Evolutionary conservation across 1,139 yeast genomes (phyloP), one percentile per base, ranked within the genome.

Genomic region (Yarrowia galli): DNA sequence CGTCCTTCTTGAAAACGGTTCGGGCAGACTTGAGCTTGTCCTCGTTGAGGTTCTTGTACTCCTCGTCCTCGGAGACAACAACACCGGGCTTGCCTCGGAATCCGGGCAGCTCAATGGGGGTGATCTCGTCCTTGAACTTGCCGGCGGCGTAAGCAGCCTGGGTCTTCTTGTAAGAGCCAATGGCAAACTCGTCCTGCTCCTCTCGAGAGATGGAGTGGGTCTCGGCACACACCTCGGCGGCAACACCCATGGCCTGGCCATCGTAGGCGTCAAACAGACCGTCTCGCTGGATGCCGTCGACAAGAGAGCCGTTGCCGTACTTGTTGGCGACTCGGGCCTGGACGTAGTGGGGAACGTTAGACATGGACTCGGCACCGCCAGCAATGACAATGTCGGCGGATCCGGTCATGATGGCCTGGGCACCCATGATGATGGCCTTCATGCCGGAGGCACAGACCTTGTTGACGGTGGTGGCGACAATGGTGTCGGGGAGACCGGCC

Each of bases 331-430:
- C 77, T 82, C 99, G 89, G 69, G 86, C 77, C 70, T 97, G 97
- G 69, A 92, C 77, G 79, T 95, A 95, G 84, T 95, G 95, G 69
- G 99, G 99, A 56, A 93, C 87, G 78, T 95, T 95, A 71, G 97
- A 84, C 99, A 95, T 95, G 70, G 97, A 89, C 82, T 95, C 99
- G 71, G 97, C 96, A 76, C 99, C 99, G 74, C 98, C 99, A 67
- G 95, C 96, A 73, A 95, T 90, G 61, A 93, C 96, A 72, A 95
- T 88, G 75, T 92, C 98, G 68, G 97, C 97, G 72, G 86, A 84
- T 68, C 98, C 98, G 73, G 96, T 86, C 76, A 90, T 80, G 75
- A 95, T 93, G 70, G 95, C 82, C 81, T 93, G 98, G 63, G 98
- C 95, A 71, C 92, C 98, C 71, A 89, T 81, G 75, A 93, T 92